These are phyloP conservation scores for Agapanthus africanus DNA, from an alignment of 106 monocot genomes.

Conservation along the genomic window DNA sequence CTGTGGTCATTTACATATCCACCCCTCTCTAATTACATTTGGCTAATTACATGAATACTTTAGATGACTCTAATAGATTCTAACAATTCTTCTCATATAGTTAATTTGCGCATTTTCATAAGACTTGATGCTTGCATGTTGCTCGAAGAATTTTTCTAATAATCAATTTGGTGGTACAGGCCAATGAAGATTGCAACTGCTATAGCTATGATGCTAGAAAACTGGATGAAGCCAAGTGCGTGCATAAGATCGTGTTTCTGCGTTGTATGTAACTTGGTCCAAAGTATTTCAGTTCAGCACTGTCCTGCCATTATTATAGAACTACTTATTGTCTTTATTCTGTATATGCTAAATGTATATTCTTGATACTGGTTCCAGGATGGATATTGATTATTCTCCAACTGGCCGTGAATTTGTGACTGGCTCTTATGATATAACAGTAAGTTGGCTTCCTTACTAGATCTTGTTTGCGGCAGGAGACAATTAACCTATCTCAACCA, in stretches of 20 bases:
- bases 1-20: too few relatives aligned
- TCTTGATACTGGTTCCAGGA: constrained; percentile 37
- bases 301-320: not conserved
- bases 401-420: constrained; percentile 99
- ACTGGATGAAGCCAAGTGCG: constrained; percentile 84
- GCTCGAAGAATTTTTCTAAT: too few relatives aligned
- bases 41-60: too few relatives aligned
- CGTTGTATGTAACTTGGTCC: constrained; percentile 56
- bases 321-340: not conserved
- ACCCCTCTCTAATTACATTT: too few relatives aligned
- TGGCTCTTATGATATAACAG: constrained; percentile 97
- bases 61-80: too few relatives aligned
- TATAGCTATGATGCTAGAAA: constrained; percentile 93
- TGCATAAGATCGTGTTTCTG: constrained; percentile 94
- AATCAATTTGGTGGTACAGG: constrained; percentile 33
- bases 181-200: constrained; percentile 97
- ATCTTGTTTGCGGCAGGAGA: constrained; percentile 3
- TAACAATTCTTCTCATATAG: too few relatives aligned
- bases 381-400: constrained; percentile 99
- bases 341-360: not conserved
- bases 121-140: too few relatives aligned
- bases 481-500: not conserved
- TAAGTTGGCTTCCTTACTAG: constrained; percentile 20
- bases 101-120: too few relatives aligned
- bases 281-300: not conserved